phyloP scores from a whole-genome alignment of 352 stramenopile genomes.

The Globisporangium yorkense region DNA sequence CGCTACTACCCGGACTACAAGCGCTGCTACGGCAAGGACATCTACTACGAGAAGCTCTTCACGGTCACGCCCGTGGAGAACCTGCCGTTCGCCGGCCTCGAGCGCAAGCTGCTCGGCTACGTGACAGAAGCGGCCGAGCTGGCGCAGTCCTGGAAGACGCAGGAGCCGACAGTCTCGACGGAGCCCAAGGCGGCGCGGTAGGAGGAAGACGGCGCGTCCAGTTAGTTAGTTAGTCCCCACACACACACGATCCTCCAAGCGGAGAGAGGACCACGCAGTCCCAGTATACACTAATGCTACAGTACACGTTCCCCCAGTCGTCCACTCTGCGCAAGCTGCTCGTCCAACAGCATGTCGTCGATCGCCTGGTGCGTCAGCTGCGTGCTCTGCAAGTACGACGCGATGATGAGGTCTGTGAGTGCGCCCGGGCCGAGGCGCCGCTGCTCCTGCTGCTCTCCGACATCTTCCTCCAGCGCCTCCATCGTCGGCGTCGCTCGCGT shows the following conservation, averaged over 20 bases:
- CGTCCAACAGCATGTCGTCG: conserved; percentile 3
- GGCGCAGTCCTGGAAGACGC: background rate
- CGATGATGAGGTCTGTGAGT: conserved; percentile 10
- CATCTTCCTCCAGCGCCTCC: background rate
- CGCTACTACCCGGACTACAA: conserved; percentile 50
- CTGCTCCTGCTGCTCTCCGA: background rate
- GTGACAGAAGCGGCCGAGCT: conserved; percentile 30
- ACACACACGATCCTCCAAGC: too few species aligned
- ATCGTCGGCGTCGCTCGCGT: conserved; percentile 1
- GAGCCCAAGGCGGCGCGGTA: background rate
- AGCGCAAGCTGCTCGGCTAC: conserved; percentile 34
- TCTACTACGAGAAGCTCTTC: conserved; percentile 58
- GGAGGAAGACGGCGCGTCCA: background rate
- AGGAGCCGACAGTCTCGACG: background rate
- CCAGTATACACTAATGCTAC: background rate
- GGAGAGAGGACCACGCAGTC: background rate
- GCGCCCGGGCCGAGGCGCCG: background rate
- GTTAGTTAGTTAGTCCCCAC: background rate
- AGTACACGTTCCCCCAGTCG: background rate
- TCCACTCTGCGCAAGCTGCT: background rate
- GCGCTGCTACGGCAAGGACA: conserved; percentile 59
- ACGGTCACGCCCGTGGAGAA: conserved; percentile 32
- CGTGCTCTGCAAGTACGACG: conserved; percentile 5
- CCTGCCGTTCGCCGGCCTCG: conserved; percentile 38
- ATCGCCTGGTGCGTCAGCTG: conserved; percentile 6